phyloP scores from a whole-genome alignment of 345 rosid genomes.

The Nephelium lappaceum region DNA sequence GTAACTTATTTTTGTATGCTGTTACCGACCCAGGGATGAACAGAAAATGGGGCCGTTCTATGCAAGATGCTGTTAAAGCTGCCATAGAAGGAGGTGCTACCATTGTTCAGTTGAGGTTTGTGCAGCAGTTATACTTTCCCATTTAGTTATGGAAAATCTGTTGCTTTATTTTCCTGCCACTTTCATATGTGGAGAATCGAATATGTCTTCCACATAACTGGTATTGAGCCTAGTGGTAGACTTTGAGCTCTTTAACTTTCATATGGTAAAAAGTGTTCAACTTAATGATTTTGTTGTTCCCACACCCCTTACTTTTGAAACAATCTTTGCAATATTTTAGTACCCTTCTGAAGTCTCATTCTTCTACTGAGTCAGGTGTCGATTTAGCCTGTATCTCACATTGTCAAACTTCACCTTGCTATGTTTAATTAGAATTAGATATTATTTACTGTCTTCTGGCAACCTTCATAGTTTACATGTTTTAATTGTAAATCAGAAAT shows the following conservation, averaged over 20 bases:
- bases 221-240: neutral
- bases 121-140: neutral
- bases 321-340: neutral
- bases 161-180: slow-evolving; percentile 1
- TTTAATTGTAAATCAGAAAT: neutral
- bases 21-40: slow-evolving; percentile 90
- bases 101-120: slow-evolving; percentile 82
- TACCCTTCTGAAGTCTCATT: neutral
- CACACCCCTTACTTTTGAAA: neutral
- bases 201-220: neutral
- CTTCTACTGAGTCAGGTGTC: neutral
- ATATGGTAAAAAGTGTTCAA: neutral
- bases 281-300: neutral
- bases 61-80: slow-evolving; percentile 62
- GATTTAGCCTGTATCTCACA: neutral
- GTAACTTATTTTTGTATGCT: slow-evolving; percentile 75
- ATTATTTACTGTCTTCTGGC: neutral
- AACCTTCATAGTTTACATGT: neutral
- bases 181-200: neutral
- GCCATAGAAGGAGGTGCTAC: slow-evolving; percentile 94
- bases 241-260: neutral
- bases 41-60: slow-evolving; percentile 73
- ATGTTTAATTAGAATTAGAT: slow-evolving; percentile 7
- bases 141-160: neutral
- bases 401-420: neutral